These are phyloP conservation scores for Geopyxis carbonaria DNA, from an alignment of 495 filamentous ascomycete species.

Conservation along the genomic window DNA sequence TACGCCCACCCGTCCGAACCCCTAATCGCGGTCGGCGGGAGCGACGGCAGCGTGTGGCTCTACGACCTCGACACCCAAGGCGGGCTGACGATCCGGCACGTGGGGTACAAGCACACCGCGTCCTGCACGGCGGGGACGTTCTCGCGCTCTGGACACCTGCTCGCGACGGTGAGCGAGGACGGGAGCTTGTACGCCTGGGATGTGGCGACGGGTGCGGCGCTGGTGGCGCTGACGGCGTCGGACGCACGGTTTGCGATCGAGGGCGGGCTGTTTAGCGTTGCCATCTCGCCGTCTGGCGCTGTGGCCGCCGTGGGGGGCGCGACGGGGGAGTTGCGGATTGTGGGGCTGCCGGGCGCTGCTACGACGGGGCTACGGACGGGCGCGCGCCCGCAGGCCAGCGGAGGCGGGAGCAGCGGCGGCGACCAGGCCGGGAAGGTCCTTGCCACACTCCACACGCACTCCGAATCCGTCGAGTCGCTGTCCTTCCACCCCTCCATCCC, in stretches of 20 bases:
- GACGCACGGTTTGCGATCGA: constrained; percentile 88
- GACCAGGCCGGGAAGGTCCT: constrained; percentile 68
- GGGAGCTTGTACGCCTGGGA: constrained; percentile 83
- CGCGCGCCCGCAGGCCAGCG: constrained; percentile 22
- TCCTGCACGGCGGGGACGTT: constrained; percentile 81
- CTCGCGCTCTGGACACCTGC: constrained; percentile 71
- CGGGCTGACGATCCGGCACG: constrained; percentile 61
- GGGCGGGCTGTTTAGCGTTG: constrained; percentile 75
- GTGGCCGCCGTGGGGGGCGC: constrained; percentile 79
- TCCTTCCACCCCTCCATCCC: constrained; percentile 60
- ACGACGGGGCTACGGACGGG: constrained; percentile 25
- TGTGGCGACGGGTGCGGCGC: constrained; percentile 53
- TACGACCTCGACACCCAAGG: constrained; percentile 58
- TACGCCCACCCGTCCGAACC: constrained; percentile 49
- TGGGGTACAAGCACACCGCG: constrained; percentile 76
- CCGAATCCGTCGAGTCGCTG: constrained; percentile 69
- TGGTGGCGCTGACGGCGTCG: constrained; percentile 60
- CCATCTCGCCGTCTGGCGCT: constrained; percentile 55
- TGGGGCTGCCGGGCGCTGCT: constrained; percentile 54
- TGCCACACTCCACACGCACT: constrained; percentile 42
- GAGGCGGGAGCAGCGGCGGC: constrained; percentile 28
- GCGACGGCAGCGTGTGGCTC: constrained; percentile 91
- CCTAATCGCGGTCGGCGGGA: constrained; percentile 75
- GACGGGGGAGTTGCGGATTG: constrained; percentile 61
- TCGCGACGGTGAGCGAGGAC: constrained; percentile 84